Evolutionary conservation across 108 stramenopile species (phyloP).

Genomic region (Chaetoceros tenuissimus): DNA sequence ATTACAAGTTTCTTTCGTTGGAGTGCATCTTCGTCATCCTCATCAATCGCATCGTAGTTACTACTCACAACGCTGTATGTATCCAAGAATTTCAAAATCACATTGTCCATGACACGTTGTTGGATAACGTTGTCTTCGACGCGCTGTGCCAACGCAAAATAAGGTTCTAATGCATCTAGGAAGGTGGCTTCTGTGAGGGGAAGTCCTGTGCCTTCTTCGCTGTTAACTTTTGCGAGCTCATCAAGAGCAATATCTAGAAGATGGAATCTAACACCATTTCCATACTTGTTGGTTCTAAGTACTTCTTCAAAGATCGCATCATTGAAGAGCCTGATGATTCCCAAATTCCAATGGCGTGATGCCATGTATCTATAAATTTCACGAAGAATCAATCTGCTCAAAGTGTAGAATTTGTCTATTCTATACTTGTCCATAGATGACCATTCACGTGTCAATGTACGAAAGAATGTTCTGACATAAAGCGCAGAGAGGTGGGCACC

Average conservation of each 20-base stretch:
- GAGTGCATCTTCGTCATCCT: constrained; percentile 14
- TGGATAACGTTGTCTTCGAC: constrained; percentile 64
- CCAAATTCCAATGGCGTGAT: constrained; percentile 70
- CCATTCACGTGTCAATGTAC: constrained; percentile 83
- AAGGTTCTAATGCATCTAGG: constrained; percentile 76
- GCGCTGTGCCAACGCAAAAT: constrained; percentile 63
- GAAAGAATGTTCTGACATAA: constrained; percentile 77
- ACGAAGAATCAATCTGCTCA: constrained; percentile 64
- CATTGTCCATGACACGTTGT: constrained; percentile 66
- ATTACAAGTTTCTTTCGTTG: constrained; percentile 35
- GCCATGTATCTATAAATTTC: constrained; percentile 83
- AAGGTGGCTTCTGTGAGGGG: constrained; percentile 78
- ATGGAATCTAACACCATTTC: constrained; percentile 84
- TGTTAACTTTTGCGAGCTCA: constrained; percentile 74
- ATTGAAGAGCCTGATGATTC: constrained; percentile 80
- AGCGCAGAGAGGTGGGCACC: constrained; percentile 78
- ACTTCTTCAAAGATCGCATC: constrained; percentile 80
- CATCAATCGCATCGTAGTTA: background rate
- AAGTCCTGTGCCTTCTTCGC: constrained; percentile 17
- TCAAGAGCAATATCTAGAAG: constrained; percentile 77
- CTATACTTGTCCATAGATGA: constrained; percentile 89
- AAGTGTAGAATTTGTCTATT: constrained; percentile 89
- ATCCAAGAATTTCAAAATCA: constrained; percentile 67
- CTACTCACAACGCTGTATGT: constrained; percentile 57
- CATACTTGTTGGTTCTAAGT: constrained; percentile 40